Evolutionary conservation across 345 rosid species (phyloP).

Genomic region (Salix exigua): DNA sequence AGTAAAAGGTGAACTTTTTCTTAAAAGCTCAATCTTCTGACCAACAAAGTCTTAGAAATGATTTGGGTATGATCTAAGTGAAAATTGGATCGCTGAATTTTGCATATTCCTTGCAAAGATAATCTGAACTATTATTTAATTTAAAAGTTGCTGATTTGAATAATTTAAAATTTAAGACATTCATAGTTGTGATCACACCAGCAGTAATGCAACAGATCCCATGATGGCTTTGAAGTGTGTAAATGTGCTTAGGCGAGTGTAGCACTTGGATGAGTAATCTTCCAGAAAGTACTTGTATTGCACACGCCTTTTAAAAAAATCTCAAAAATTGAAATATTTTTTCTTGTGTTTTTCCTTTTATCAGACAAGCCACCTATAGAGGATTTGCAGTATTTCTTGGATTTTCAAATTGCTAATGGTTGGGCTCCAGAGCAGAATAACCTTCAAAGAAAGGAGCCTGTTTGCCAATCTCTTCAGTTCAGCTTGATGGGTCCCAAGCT

Average conservation of each 20-base stretch:
- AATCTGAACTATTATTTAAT: not conserved
- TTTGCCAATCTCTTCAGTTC: slow-evolving; percentile 83
- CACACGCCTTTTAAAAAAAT: not conserved
- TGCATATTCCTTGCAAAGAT: not conserved
- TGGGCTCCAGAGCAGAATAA: slow-evolving; percentile 97
- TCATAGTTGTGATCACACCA: not conserved
- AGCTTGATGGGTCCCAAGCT: slow-evolving; percentile 99
- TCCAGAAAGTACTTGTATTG: not conserved
- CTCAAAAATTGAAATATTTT: not conserved
- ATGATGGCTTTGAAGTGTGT: not conserved
- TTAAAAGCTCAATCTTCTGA: not conserved
- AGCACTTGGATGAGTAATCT: not conserved
- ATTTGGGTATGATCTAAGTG: not conserved
- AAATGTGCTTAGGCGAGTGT: not conserved
- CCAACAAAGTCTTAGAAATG: not conserved
- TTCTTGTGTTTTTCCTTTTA: not conserved
- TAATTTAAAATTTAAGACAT: not conserved
- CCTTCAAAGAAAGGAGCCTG: slow-evolving; percentile 88
- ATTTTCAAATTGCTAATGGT: slow-evolving; percentile 74
- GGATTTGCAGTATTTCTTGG: slow-evolving; percentile 93
- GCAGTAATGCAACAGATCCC: not conserved
- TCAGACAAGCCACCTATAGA: slow-evolving; percentile 95
- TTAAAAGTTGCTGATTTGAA: not conserved
- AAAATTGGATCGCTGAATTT: not conserved
- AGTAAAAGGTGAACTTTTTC: not conserved